Percentiles rank a stretch among this genome's conserved stretches.
Evolutionary conservation across 352 stramenopile genomes (phyloP).

Genomic region (Globisporangium iwayamae): DNA sequence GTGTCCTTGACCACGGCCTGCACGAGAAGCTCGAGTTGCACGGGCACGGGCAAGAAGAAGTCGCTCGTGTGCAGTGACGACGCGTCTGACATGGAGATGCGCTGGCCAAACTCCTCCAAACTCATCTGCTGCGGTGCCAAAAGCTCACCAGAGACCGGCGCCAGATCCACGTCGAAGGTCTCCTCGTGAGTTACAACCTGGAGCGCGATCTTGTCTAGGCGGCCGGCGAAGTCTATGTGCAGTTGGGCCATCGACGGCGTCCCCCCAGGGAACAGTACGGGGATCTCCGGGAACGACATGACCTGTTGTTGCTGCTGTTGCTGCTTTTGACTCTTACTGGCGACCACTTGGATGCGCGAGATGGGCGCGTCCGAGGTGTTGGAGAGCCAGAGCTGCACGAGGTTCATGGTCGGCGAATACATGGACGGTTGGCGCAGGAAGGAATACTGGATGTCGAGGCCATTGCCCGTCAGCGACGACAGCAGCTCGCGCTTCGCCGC

Average conservation of each 20-base stretch:
- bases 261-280: constrained; percentile 77
- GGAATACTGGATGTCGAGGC: constrained; percentile 61
- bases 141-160: constrained; percentile 59
- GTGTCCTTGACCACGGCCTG: constrained; percentile 51
- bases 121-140: constrained; percentile 69
- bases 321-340: constrained; percentile 17
- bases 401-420: constrained; percentile 62
- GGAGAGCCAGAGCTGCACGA: constrained; percentile 64
- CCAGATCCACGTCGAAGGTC: constrained; percentile 54
- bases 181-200: constrained; percentile 54
- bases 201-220: constrained; percentile 63
- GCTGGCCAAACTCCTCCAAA: constrained; percentile 67
- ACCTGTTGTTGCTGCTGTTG: constrained; percentile 30
- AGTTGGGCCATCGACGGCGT: constrained; percentile 73
- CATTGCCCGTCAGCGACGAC: constrained; percentile 45
- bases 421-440: constrained; percentile 61
- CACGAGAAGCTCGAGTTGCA: constrained; percentile 48
- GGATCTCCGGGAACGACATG: constrained; percentile 77
- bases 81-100: constrained; percentile 53
- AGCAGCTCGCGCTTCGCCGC: constrained; percentile 42
- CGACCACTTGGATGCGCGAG: constrained; percentile 40
- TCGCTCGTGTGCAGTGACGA: constrained; percentile 58
- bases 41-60: constrained; percentile 41
- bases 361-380: constrained; percentile 69
- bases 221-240: constrained; percentile 78